These are phyloP conservation scores for Crucibulum laeve DNA, from an alignment of 768 basidiomycete genomes.

Conservation along the genomic window DNA sequence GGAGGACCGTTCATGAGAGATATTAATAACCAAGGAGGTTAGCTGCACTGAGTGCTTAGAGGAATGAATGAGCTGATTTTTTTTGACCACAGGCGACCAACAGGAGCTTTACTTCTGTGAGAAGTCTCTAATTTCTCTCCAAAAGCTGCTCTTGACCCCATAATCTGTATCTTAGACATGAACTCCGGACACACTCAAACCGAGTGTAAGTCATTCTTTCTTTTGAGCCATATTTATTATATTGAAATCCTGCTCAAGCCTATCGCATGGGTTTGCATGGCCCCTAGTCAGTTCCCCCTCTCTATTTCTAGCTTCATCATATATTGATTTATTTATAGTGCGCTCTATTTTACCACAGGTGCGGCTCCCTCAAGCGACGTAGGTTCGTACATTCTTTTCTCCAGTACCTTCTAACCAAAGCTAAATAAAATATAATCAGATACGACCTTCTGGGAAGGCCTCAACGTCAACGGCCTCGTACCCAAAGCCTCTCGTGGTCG, in stretches of 20 bases:
- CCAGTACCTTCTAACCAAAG: background rate
- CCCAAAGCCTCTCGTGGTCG: conserved; percentile 19
- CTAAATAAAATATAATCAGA: conserved; percentile 8
- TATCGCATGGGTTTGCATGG: conserved; percentile 29
- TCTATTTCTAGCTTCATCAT: background rate
- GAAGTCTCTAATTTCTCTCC: conserved; percentile 1
- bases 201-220: conserved; percentile 17
- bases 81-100: conserved; percentile 15
- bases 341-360: conserved; percentile 34
- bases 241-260: conserved; percentile 8
- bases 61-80: background rate
- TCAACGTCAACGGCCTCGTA: conserved; percentile 18
- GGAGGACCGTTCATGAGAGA: conserved; percentile 30
- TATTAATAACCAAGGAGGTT: conserved; percentile 30
- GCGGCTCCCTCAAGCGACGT: conserved; percentile 21
- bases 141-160: background rate
- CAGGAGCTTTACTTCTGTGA: conserved; percentile 32
- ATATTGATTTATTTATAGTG: conserved; percentile 10
- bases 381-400: conserved; percentile 11
- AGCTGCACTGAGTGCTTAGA: conserved; percentile 2
- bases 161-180: conserved; percentile 7
- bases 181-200: conserved; percentile 35
- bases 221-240: background rate
- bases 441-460: conserved; percentile 23
- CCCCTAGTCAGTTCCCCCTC: conserved; percentile 21